Evolutionary conservation across 2,329 filamentous ascomycete species (phyloP), one percentile per base, ranked within the genome.

Genomic region (Colletotrichum viniferum): DNA sequence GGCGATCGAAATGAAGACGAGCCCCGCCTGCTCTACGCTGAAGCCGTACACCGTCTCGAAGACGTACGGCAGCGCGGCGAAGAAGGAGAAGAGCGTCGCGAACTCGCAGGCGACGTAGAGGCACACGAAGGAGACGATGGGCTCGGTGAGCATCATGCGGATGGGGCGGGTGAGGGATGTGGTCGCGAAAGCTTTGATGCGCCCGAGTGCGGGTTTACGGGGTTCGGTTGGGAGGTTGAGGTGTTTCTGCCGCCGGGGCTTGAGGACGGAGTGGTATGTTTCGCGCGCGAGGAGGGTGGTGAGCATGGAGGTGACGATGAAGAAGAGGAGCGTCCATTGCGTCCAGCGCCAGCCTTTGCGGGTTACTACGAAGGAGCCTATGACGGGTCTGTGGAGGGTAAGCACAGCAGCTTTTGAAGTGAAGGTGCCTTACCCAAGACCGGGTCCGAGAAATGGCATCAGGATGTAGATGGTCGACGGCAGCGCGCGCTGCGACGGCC

Each of bases 91-190:
- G 1, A 90, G 82, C 0, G 88, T 88, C 6, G 86, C 89, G 70
- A 90, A 91, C 68, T 87, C 85, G 78, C 86, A 87, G 0, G 88
- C 83, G 0, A 87, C 84, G 77, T 90, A 91, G 1, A 91, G 78
- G 56, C 85, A 87, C 48, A 87, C 81, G 70, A 92, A 90, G 13
- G 88, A 87, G 3, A 93, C 89, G 48, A 94, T 92, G 4, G 92
- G 92, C 78, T 94, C 92, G 2, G 88, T 88, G 55, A 92, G 79
- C 9, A 94, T 85, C 86, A 94, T 92, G 60, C 88, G 86, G 1
- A 92, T 21, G 0, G 91, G 91, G 13, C 90, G 85, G 18, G 89
- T 75, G 2, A 90, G 80, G 3, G 87, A 86, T 1, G 86, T 81
- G 0, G 85, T 82, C 4, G 87, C 75, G 73, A 89, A 88, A 1